Percentiles rank a stretch among this genome's conserved stretches.
phyloP scores from a whole-genome alignment of 345 rosid genomes.

The Salix purpurea region DNA sequence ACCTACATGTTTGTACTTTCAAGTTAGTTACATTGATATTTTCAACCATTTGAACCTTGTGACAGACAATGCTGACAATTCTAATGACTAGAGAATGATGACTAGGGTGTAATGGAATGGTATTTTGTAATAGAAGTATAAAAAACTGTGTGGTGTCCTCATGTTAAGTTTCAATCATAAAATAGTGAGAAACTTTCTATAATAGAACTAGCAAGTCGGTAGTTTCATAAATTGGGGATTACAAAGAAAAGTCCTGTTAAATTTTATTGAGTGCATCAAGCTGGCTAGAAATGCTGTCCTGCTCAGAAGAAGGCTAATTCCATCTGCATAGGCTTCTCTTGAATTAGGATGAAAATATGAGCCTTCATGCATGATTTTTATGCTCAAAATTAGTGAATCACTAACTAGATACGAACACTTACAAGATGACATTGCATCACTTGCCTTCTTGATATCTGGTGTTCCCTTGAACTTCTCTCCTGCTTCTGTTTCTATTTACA shows the following conservation, averaged over 20 bases:
- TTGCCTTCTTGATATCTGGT: neutral
- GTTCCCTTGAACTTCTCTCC: neutral
- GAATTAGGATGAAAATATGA: neutral
- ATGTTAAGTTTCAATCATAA: neutral
- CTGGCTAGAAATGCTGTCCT: neutral
- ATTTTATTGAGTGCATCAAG: neutral
- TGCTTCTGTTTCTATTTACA: neutral
- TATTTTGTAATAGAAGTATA: neutral
- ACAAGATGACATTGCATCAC: neutral
- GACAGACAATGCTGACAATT: neutral
- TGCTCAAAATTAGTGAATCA: neutral
- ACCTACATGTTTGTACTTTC: neutral
- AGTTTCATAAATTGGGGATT: neutral
- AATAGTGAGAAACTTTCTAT: neutral
- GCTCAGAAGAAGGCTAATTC: neutral
- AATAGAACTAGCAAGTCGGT: neutral
- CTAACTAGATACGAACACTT: slow-evolving; percentile 1
- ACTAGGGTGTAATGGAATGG: neutral
- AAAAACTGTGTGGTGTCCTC: neutral
- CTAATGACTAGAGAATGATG: neutral
- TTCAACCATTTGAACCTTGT: neutral
- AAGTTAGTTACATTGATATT: neutral
- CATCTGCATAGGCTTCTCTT: neutral
- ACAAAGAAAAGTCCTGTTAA: neutral
- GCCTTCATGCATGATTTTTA: neutral